Evolutionary conservation across 371 early-diverging fungal species (phyloP).

Genomic region (Funneliformis caledonium): DNA sequence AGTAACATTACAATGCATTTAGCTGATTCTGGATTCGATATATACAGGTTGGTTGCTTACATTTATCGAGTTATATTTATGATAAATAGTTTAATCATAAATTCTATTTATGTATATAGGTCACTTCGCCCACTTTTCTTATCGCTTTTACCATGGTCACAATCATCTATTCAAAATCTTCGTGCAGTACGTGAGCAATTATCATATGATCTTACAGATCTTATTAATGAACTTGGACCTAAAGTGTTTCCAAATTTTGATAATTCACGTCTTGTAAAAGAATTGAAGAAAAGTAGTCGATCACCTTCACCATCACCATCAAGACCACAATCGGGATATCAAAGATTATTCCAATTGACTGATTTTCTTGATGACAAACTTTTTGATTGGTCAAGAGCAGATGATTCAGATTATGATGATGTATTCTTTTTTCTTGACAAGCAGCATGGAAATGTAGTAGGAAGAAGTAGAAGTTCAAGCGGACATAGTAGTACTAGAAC

Average conservation of each 20-base stretch:
- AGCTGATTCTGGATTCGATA: slow-evolving; percentile 89
- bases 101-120: slow-evolving; percentile 44
- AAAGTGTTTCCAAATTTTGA: slow-evolving; percentile 85
- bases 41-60: slow-evolving; percentile 60
- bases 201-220: slow-evolving; percentile 74
- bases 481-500: slow-evolving; percentile 40
- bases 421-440: slow-evolving; percentile 56
- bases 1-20: slow-evolving; percentile 85
- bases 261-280: slow-evolving; percentile 47
- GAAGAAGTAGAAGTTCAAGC: slow-evolving; percentile 41
- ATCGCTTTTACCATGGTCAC: slow-evolving; percentile 65
- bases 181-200: slow-evolving; percentile 73
- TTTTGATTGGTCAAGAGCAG: slow-evolving; percentile 62
- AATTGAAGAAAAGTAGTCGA: not conserved
- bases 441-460: slow-evolving; percentile 43
- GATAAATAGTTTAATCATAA: not conserved
- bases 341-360: slow-evolving; percentile 15
- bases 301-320: slow-evolving; percentile 1
- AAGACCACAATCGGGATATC: not conserved
- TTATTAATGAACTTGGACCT: slow-evolving; percentile 91
- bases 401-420: slow-evolving; percentile 56
- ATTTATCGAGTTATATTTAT: not conserved
- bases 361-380: slow-evolving; percentile 63
- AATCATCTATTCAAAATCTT: slow-evolving; percentile 61
- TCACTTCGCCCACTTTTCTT: slow-evolving; percentile 86